Conservation (phyloP, 2,329 filamentous ascomycete species). For the Cercospora sp. region DNA sequence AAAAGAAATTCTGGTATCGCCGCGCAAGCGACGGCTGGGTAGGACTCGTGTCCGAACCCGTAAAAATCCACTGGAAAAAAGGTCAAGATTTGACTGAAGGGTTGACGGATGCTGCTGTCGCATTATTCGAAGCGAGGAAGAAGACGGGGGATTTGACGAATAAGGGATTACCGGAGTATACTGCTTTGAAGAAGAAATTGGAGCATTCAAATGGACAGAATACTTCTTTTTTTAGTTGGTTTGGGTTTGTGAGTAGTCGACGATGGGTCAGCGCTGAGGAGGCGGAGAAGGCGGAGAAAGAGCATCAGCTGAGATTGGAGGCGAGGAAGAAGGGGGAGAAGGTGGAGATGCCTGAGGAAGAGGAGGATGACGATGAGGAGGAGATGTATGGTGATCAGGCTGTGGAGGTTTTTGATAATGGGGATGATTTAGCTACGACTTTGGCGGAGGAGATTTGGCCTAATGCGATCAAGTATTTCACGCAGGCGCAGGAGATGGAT, state of each 20-base stretch:
- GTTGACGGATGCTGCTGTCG: constrained; percentile 70
- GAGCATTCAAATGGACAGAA: constrained; percentile 43
- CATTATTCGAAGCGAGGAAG: constrained; percentile 66
- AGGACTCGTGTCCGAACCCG: constrained; percentile 83
- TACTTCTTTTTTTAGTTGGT: constrained; percentile 85
- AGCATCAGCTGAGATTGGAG: constrained; percentile 60
- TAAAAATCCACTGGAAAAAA: constrained; percentile 76
- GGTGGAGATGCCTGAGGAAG: constrained; percentile 41
- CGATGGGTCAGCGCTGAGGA: constrained; percentile 70
- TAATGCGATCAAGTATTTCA: constrained; percentile 85
- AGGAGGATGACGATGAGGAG: constrained; percentile 61
- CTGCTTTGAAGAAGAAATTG: constrained; percentile 55
- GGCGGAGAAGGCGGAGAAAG: constrained; percentile 61
- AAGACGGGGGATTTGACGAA: constrained; percentile 44
- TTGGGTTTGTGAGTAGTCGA: constrained; percentile 69
- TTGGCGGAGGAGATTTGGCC: constrained; percentile 88
- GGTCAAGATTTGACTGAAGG: constrained; percentile 82
- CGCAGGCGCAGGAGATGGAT: constrained; percentile 66
- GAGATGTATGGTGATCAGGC: constrained; percentile 64
- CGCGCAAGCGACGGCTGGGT: constrained; percentile 66
- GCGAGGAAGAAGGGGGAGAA: constrained; percentile 44
- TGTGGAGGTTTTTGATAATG: constrained; percentile 83
- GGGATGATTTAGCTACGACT: constrained; percentile 76
- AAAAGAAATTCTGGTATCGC: constrained; percentile 92
- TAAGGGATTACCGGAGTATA: constrained; percentile 56